These are phyloP conservation scores for Aspergillus mulundensis DNA, from an alignment of 495 filamentous ascomycete species.

Conservation along the genomic window DNA sequence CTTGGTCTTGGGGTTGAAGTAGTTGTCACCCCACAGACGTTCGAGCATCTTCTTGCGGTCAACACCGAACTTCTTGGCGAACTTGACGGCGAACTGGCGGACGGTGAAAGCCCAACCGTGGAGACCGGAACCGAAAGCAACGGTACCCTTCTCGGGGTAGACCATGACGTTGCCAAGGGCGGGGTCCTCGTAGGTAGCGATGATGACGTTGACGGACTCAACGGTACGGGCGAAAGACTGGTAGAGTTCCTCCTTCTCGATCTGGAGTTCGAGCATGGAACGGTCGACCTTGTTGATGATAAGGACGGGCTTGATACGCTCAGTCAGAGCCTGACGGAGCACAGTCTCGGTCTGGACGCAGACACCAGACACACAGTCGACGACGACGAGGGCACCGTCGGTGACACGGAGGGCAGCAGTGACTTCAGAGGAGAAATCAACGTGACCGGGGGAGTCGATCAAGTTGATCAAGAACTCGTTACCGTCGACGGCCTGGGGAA, in stretches of 20 bases:
- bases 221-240: slow-evolving; percentile 99
- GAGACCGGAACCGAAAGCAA: slow-evolving; percentile 99
- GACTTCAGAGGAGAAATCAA: slow-evolving; percentile 99
- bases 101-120: slow-evolving; percentile 99
- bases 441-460: slow-evolving; percentile 99
- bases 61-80: slow-evolving; percentile 99
- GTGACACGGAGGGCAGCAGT: slow-evolving; percentile 99
- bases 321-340: slow-evolving; percentile 95
- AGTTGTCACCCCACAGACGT: slow-evolving; percentile 99
- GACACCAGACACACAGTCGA: slow-evolving; percentile 99
- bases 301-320: slow-evolving; percentile 99
- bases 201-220: slow-evolving; percentile 99
- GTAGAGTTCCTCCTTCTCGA: slow-evolving; percentile 98
- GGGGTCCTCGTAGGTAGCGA: slow-evolving; percentile 98
- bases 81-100: slow-evolving; percentile 93
- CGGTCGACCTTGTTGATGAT: slow-evolving; percentile 99
- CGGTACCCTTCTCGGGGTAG: slow-evolving; percentile 91
- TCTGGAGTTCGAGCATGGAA: slow-evolving; percentile 95
- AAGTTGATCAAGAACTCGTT: slow-evolving; percentile 99
- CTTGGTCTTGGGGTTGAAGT: slow-evolving; percentile 99
- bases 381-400: slow-evolving; percentile 97
- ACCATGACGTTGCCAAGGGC: slow-evolving; percentile 96
- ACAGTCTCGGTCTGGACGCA: slow-evolving; percentile 99
- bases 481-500: slow-evolving; percentile 82
- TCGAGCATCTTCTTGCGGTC: slow-evolving; percentile 99